A percentile compares a stretch with the other conserved stretches of the same genome.
Conservation (phyloP, 2,329 filamentous ascomycete genomes). For the Apiospora aurea region DNA sequence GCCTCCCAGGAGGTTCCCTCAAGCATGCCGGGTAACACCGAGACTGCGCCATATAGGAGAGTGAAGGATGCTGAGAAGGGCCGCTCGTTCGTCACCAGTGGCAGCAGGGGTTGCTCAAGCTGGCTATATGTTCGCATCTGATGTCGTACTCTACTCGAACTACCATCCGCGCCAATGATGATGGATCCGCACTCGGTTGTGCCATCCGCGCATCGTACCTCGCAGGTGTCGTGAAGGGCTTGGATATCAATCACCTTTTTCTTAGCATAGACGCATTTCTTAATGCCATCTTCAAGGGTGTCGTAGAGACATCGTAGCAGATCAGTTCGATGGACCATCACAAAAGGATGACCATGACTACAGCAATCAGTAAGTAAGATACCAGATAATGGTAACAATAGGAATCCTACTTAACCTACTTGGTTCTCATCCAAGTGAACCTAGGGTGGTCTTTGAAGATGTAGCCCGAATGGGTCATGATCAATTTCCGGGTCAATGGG, state of each 20-base stretch:
- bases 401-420: neutral
- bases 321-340: slow-evolving; percentile 7
- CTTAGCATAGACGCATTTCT: neutral
- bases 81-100: neutral
- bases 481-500: slow-evolving; percentile 3
- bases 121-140: neutral
- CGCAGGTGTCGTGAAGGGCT: neutral
- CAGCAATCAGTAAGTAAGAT: neutral
- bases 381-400: neutral
- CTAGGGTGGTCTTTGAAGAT: slow-evolving; percentile 22
- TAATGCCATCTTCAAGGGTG: neutral
- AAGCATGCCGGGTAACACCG: neutral
- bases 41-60: neutral
- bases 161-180: slow-evolving; percentile 51
- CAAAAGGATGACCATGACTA: slow-evolving; percentile 22
- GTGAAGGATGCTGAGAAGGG: neutral
- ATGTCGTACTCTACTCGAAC: slow-evolving; percentile 31
- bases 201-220: slow-evolving; percentile 42
- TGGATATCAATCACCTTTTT: neutral
- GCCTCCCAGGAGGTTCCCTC: slow-evolving; percentile 19
- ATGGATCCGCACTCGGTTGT: slow-evolving; percentile 45
- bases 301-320: slow-evolving; percentile 11
- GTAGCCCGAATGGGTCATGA: slow-evolving; percentile 3
- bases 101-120: neutral
- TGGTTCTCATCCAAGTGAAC: slow-evolving; percentile 18